phyloP scores from a whole-genome alignment of 2,329 filamentous ascomycete species.

The Pseudogymnoascus sp. region DNA sequence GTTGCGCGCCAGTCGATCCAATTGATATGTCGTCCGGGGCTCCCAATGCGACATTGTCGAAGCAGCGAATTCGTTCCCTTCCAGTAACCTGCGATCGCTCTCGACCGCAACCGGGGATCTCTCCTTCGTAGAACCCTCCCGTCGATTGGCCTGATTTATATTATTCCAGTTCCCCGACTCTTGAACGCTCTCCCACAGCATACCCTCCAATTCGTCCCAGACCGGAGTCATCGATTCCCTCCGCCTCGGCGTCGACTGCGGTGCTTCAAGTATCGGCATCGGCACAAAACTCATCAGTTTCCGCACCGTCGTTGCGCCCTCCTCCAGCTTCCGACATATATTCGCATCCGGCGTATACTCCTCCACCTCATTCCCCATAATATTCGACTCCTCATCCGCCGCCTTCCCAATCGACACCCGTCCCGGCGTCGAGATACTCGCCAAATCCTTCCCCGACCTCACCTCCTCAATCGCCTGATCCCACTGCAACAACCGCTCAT shows the following conservation, averaged over 20 bases:
- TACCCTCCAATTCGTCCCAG: not conserved
- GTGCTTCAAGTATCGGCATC: not conserved
- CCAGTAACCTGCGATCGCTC: not conserved
- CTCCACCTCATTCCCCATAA: conserved; percentile 7
- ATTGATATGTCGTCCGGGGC: not conserved
- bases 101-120: not conserved
- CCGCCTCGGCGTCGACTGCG: not conserved
- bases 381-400: conserved; percentile 6
- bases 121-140: not conserved
- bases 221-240: not conserved
- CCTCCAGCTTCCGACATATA: not conserved
- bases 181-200: not conserved
- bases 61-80: not conserved
- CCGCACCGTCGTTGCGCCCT: not conserved
- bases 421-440: not conserved
- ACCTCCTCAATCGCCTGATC: conserved; percentile 54
- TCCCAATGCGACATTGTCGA: conserved; percentile 3
- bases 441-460: conserved; percentile 24
- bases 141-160: not conserved
- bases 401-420: conserved; percentile 10
- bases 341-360: conserved; percentile 9
- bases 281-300: not conserved
- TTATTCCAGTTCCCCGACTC: not conserved
- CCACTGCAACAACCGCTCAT: conserved; percentile 52
- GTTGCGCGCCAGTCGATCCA: not conserved